A percentile compares a stretch with the other conserved stretches of the same genome.
These are phyloP conservation scores for Steccherinum ochraceum DNA, from an alignment of 768 basidiomycete genomes.

Conservation along the genomic window DNA sequence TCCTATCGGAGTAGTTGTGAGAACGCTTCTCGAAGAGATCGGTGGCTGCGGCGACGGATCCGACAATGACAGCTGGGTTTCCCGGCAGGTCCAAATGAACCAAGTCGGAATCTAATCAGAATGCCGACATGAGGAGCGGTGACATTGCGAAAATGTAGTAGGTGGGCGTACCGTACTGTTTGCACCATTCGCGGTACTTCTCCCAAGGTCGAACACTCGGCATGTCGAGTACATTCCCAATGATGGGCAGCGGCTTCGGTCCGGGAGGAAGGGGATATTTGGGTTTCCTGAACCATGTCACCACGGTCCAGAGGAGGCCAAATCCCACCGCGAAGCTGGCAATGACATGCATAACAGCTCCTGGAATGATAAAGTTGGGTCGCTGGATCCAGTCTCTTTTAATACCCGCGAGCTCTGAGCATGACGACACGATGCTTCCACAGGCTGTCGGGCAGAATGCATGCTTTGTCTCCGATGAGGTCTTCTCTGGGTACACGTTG, in stretches of 20 bases:
- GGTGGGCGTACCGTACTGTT: constrained; percentile 1
- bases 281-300: too few species aligned
- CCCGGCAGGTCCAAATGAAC: not conserved
- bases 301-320: too few species aligned
- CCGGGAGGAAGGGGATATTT: constrained; percentile 3
- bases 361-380: too few species aligned
- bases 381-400: too few species aligned
- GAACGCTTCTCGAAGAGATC: constrained; percentile 12
- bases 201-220: not conserved
- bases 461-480: too few species aligned
- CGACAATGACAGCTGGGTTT: constrained; percentile 5
- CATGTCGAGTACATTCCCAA: constrained; percentile 3
- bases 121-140: too few species aligned
- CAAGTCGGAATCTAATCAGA: not conserved
- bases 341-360: too few species aligned
- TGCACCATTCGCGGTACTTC: constrained; percentile 1
- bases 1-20: constrained; percentile 8
- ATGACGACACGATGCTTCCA: too few species aligned
- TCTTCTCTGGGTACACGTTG: too few species aligned
- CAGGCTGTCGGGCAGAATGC: too few species aligned
- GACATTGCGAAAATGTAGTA: not conserved
- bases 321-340: too few species aligned
- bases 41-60: constrained; percentile 1
- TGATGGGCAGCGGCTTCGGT: not conserved
- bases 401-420: too few species aligned